Evolutionary conservation across 441 rosid species (phyloP).

Genomic region (Melastoma candidum): DNA sequence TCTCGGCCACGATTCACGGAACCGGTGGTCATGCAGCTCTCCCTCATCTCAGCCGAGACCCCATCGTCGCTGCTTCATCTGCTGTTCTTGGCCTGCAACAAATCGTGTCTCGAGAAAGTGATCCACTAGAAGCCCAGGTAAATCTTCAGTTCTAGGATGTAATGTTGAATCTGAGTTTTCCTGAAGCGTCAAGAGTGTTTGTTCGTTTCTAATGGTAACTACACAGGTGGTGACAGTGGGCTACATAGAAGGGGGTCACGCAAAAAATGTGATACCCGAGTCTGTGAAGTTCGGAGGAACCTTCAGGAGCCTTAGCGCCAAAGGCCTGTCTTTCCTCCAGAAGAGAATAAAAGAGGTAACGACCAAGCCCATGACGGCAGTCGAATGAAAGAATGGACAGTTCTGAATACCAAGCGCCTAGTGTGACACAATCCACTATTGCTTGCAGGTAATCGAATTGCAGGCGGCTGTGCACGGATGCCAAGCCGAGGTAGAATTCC

Average conservation of each 20-base stretch:
- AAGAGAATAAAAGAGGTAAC: constrained; percentile 36
- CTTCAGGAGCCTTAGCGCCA: constrained; percentile 32
- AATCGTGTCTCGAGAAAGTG: constrained; percentile 58
- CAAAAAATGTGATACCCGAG: constrained; percentile 39
- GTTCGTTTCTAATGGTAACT: background rate
- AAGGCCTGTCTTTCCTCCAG: constrained; percentile 30
- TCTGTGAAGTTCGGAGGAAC: constrained; percentile 39
- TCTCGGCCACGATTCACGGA: constrained; percentile 40
- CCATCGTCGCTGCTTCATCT: constrained; percentile 58
- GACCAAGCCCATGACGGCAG: no score
- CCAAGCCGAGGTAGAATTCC: constrained; percentile 27
- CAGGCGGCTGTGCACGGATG: constrained; percentile 37
- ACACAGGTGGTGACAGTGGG: constrained; percentile 31
- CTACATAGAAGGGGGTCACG: constrained; percentile 31
- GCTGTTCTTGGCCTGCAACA: constrained; percentile 61
- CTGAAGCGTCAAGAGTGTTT: background rate
- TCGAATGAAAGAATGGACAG: no score
- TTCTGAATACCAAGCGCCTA: no score
- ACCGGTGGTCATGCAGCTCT: constrained; percentile 56
- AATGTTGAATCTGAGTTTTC: background rate
- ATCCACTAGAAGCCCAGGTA: constrained; percentile 71
- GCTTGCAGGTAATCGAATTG: constrained; percentile 30
- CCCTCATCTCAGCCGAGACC: constrained; percentile 50
- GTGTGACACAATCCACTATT: no score
- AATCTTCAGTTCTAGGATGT: background rate